Evolutionary conservation across 2,329 filamentous ascomycete genomes (phyloP), one percentile per base, ranked within the genome.

Genomic region (Calonectria montana): DNA sequence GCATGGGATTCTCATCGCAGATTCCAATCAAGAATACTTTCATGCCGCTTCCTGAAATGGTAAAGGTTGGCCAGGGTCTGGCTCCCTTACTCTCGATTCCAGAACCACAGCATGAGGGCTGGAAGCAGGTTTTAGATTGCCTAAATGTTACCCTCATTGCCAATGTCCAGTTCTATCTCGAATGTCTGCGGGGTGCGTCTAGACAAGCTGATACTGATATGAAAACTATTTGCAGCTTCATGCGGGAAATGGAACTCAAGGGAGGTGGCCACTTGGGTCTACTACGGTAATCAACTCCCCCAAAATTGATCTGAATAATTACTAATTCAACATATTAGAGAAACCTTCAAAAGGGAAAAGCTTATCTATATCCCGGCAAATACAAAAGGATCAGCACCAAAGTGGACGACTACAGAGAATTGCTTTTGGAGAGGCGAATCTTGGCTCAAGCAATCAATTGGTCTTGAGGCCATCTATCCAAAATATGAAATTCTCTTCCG

Each of bases 401-500:
- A 5, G 9, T 70, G 62, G 68, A 35, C 53, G 10, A 47, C 50
- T 8, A 15, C 37, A 18, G 37, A 61, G 21, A 41, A 70, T 16
- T 70, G 62, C 15, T 13, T 66, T 35, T 70, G 53, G 68, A 29
- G 68, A 25, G 68, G 68, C 21, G 68, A 70, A 31, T 41, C 50
- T 9, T 70, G 62, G 68, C 68, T 66, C 12, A 59, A 53, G 2
- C 48, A 61, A 2, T 70, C 68, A 2, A 9, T 61, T 1, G 25
- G 68, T 23, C 62, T 70, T 16, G 21, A 70, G 25, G 48, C 21
- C 6, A 16, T 41, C n/a, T 70, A 70, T 16, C 68, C 62, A 10
- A 25, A 70, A 23, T 53, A 65, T 35, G 68, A 70, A 27, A 61
- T 62, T n/a, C 41, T 70, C 10, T 70, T 70, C 27, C 53, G 62